These are phyloP conservation scores for Drechslerella stenobrocha DNA, from an alignment of 2,329 filamentous ascomycete species.

Conservation along the genomic window DNA sequence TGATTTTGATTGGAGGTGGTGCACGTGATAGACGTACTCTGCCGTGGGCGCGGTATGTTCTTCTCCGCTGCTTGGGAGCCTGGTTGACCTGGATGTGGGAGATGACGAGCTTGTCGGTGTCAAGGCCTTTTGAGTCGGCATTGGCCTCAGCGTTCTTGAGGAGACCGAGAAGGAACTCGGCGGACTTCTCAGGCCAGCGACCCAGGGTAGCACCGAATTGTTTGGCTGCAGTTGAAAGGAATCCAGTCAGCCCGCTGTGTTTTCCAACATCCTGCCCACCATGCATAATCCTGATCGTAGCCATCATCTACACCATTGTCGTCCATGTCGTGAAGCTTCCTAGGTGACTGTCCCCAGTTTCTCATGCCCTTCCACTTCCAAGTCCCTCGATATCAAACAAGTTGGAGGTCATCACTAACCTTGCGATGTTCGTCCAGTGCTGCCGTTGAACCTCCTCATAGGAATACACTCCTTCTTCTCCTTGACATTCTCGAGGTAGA, in stretches of 20 bases:
- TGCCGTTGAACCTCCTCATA: slow-evolving; percentile 95
- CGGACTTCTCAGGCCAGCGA: slow-evolving; percentile 99
- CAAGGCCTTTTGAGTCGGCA: slow-evolving; percentile 93
- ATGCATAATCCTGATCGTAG: background rate
- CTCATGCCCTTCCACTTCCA: slow-evolving; percentile 6
- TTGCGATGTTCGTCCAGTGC: slow-evolving; percentile 94
- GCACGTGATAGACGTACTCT: slow-evolving; percentile 71
- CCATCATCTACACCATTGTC: background rate
- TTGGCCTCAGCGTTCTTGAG: slow-evolving; percentile 98
- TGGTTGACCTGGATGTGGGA: slow-evolving; percentile 99
- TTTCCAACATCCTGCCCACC: background rate
- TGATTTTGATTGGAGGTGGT: background rate
- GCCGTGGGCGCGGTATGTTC: slow-evolving; percentile 99
- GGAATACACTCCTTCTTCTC: slow-evolving; percentile 96
- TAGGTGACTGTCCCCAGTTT: background rate
- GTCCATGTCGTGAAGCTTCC: background rate
- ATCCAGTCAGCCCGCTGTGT: slow-evolving; percentile 6
- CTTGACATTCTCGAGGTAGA: slow-evolving; percentile 97
- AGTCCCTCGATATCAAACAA: slow-evolving; percentile 1
- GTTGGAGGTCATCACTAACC: slow-evolving; percentile 67
- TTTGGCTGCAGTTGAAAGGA: slow-evolving; percentile 70
- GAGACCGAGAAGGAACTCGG: slow-evolving; percentile 94
- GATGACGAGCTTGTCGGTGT: slow-evolving; percentile 95
- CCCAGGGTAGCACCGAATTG: slow-evolving; percentile 97
- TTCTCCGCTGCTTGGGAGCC: slow-evolving; percentile 97